Evolutionary conservation across 2,329 filamentous ascomycete genomes (phyloP).

Genomic region (Blastomyces silverae): DNA sequence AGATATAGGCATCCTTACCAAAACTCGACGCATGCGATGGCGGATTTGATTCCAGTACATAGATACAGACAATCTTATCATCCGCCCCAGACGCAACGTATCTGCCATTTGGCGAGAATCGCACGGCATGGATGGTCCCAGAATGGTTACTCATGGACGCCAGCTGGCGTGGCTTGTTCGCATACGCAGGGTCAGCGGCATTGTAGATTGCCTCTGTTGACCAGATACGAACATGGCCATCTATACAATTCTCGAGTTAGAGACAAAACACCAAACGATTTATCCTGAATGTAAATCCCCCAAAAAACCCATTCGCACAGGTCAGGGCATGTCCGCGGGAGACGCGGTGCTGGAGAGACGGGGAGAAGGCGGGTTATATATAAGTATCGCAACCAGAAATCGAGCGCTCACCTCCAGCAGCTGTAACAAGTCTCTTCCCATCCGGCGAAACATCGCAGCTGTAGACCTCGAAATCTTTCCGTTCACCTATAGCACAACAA

Average conservation of each 20-base stretch:
- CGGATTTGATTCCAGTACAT: slow-evolving; percentile 76
- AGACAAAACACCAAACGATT: neutral
- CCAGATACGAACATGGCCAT: slow-evolving; percentile 97
- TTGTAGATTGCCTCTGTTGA: slow-evolving; percentile 90
- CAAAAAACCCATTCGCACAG: neutral
- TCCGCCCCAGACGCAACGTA: slow-evolving; percentile 96
- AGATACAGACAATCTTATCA: slow-evolving; percentile 98
- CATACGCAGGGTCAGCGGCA: slow-evolving; percentile 63
- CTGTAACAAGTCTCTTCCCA: slow-evolving; percentile 83
- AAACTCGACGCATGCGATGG: slow-evolving; percentile 71
- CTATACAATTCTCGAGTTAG: slow-evolving; percentile 42
- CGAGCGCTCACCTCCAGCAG: slow-evolving; percentile 68
- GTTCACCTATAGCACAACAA: slow-evolving; percentile 58
- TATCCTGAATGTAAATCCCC: neutral
- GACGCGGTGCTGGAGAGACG: neutral
- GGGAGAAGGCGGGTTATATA: neutral
- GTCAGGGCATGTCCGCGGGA: neutral
- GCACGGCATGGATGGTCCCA: slow-evolving; percentile 92
- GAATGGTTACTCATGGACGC: slow-evolving; percentile 98
- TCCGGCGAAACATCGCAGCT: slow-evolving; percentile 96
- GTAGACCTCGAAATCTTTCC: slow-evolving; percentile 98
- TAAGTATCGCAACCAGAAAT: neutral
- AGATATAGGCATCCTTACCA: slow-evolving; percentile 49
- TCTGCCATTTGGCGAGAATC: slow-evolving; percentile 90
- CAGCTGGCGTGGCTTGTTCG: slow-evolving; percentile 76